Evolutionary conservation across 768 basidiomycete genomes (phyloP).

Genomic region (Boletus coccyginus): DNA sequence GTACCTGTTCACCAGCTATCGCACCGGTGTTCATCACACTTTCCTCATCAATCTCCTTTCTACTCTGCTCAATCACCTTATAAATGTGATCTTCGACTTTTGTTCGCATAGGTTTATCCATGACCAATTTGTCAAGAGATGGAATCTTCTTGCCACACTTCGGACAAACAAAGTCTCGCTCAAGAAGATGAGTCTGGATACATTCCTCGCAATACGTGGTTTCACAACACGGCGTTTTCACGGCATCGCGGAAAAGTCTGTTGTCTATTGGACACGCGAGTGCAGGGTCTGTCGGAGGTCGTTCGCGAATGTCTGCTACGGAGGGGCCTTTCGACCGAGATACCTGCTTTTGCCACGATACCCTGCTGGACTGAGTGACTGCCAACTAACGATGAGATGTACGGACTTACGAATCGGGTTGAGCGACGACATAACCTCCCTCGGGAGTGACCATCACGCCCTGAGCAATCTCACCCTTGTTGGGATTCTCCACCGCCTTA

Average conservation of each 20-base stretch:
- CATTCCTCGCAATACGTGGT: slow-evolving; percentile 95
- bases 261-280: slow-evolving; percentile 90
- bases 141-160: slow-evolving; percentile 85
- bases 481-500: slow-evolving; percentile 90
- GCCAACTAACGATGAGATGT: not conserved
- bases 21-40: slow-evolving; percentile 30
- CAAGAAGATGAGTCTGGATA: slow-evolving; percentile 89
- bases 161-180: slow-evolving; percentile 94
- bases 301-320: slow-evolving; percentile 86
- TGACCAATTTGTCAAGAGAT: slow-evolving; percentile 80
- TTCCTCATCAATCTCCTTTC: slow-evolving; percentile 53
- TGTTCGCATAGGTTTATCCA: slow-evolving; percentile 77
- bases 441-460: slow-evolving; percentile 99
- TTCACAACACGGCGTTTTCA: slow-evolving; percentile 93
- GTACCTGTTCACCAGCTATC: slow-evolving; percentile 36
- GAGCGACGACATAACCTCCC: slow-evolving; percentile 95
- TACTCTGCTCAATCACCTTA: slow-evolving; percentile 73
- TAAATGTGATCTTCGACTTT: slow-evolving; percentile 83
- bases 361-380: slow-evolving; percentile 45
- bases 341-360: slow-evolving; percentile 93
- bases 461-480: slow-evolving; percentile 63
- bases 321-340: slow-evolving; percentile 77
- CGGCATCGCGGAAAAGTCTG: slow-evolving; percentile 90
- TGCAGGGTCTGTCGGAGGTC: slow-evolving; percentile 71
- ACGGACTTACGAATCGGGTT: slow-evolving; percentile 85